Base-by-base conservation (phyloP, 2,329 filamentous ascomycete genomes). In the Epichloe glyceriae region DNA sequence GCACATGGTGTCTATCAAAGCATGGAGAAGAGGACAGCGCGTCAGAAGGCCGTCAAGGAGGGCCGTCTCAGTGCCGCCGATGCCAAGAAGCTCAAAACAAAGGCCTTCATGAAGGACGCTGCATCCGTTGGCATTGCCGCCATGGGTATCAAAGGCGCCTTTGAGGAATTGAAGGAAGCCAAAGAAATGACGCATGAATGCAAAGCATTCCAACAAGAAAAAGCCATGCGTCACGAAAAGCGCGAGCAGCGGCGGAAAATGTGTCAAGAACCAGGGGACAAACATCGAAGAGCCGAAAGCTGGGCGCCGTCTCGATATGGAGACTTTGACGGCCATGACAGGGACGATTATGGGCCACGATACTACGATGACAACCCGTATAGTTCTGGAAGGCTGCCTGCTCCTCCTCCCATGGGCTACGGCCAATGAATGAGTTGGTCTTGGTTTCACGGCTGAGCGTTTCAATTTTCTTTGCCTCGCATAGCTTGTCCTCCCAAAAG, bases 121-220 rank as follows among this genome's bases (percentile, higher is more conserved):
- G 76, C 77, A n/a, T 76, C 76, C 3, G 68, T 80, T 5, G 77
- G 77, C 51, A 74, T 80, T 47, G 78, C 77, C 1, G 76, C 75
- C 12, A 58, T 81, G 58, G 75, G 77, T 44, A 73, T 81, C 64
- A 77, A 78, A 61, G 73, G 76, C 35, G 76, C 76, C 57, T 56
- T 80, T 42, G 71, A 67, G 15, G 76, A 79, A 61, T 64, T 80
- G 61, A 78, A 80, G 63, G 73, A 79, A 55, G 77, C 70, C 52
- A 72, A 70, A 51, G 72, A 79, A 54, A 60, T 73, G 63, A 62
- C 63, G 41, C 67, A 75, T 44, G 73, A 76, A 60, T 66, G 72
- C 60, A 69, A 63, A 50, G 66, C 73, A 54, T 80, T 74, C 66
- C 65, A 73, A 51, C 54, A 68, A 47, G 71, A 79, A 61, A 78